Evolutionary conservation across 2,329 filamentous ascomycete genomes (phyloP).

Genomic region (Beauveria australis): DNA sequence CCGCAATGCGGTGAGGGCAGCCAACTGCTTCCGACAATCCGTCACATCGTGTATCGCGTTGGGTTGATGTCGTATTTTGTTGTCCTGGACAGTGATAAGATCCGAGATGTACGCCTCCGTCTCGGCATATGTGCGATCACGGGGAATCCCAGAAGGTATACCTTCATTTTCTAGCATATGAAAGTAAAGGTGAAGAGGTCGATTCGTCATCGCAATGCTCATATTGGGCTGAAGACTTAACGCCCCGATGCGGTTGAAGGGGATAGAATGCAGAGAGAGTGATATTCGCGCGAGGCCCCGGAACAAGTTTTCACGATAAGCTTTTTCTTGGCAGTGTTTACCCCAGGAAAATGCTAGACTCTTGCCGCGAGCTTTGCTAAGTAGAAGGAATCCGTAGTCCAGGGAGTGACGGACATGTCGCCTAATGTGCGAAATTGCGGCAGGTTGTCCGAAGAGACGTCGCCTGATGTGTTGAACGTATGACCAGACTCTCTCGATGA

Average conservation of each 20-base stretch:
- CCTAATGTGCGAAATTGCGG: background rate
- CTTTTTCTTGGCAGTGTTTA: slow-evolving; percentile 13
- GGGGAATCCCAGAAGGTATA: slow-evolving; percentile 24
- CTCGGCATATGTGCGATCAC: slow-evolving; percentile 23
- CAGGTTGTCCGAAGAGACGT: background rate
- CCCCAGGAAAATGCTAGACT: background rate
- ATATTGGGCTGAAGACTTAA: slow-evolving; percentile 17
- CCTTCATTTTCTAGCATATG: slow-evolving; percentile 26
- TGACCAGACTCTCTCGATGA: background rate
- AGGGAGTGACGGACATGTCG: background rate
- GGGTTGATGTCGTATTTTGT: slow-evolving; percentile 23
- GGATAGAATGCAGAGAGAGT: slow-evolving; percentile 17
- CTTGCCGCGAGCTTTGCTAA: background rate
- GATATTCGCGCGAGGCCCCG: slow-evolving; percentile 19
- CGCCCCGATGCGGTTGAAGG: slow-evolving; percentile 8
- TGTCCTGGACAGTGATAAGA: slow-evolving; percentile 26
- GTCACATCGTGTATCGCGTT: slow-evolving; percentile 22
- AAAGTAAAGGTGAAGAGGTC: slow-evolving; percentile 24
- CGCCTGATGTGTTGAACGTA: background rate
- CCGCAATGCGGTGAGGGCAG: slow-evolving; percentile 21
- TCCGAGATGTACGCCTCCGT: slow-evolving; percentile 22
- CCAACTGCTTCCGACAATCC: slow-evolving; percentile 22
- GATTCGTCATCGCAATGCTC: slow-evolving; percentile 19
- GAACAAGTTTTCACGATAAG: slow-evolving; percentile 17
- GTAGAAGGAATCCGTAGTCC: background rate